Evolutionary conservation across 2,329 filamentous ascomycete species (phyloP), one percentile per base, ranked within the genome.

Genomic region (Alternaria burnsii): DNA sequence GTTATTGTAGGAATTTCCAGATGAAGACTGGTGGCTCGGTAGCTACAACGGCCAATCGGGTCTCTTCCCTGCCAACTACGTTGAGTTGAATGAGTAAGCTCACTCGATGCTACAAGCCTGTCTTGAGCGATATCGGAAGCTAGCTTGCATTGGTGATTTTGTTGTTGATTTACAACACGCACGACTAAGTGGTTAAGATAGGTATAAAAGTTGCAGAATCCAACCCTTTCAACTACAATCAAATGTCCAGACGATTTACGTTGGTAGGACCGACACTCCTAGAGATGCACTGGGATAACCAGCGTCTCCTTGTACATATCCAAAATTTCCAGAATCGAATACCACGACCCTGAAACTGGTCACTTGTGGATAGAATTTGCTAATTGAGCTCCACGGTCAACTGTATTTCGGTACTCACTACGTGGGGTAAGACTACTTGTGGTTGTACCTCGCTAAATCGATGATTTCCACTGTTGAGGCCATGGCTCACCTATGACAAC

Each of bases 21-120:
- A 98, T 72, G 94, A 98, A 68, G 95, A 99, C 76, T 99, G 95
- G 95, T 99, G 95, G 95, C 91, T 94, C 71, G 95, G 95, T 59
- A 88, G 91, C 72, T 96, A 91, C 79, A 85, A 89, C 26, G 93
- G 93, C 52, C 86, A 89, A 59, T 86, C 87, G 30, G 95, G 95
- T 63, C 85, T 99, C 46, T 99, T 99, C 87, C 82, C 82, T 24
- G 80, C 82, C 44, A 84, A 84, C 68, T 85, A 85, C 59, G 82
- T 84, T 41, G 75, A 81, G 70, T 69, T 85, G 16, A 48, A 57
- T 22, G 43, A 56, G 57, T 60, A 57, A 44, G 38, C 24, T 26
- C 42, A 18, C 32, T 28, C 42, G 46, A 36, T 48, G 14, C 20
- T 32, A 38, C 34, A n/a, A 8, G 22, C 38, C 20, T 26, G 20